These are phyloP conservation scores for Sinapis alba DNA, from an alignment of 441 rosid genomes.

Conservation along the genomic window DNA sequence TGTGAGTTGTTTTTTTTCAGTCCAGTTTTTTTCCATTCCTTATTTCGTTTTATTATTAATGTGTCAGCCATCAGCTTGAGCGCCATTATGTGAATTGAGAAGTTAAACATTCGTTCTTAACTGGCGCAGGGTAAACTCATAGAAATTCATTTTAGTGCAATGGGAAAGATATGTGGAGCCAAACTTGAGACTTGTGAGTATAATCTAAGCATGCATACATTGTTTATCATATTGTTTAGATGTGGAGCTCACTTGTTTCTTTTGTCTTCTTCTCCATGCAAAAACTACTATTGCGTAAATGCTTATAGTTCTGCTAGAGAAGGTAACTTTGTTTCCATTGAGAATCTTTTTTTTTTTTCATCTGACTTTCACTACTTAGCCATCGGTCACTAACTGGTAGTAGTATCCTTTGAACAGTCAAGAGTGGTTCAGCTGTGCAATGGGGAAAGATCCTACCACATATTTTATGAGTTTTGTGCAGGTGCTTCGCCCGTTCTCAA, in stretches of 20 bases:
- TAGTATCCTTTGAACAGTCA: conserved; percentile 64
- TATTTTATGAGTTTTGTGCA: conserved; percentile 94
- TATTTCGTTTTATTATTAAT: not conserved
- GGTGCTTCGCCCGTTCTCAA: conserved; percentile 88
- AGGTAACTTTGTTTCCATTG: conserved; percentile 55
- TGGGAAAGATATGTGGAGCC: conserved; percentile 90
- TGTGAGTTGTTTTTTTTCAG: conserved; percentile 50
- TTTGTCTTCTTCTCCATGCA: conserved; percentile 36
- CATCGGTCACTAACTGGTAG: conserved; percentile 39
- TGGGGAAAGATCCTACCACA: conserved; percentile 94
- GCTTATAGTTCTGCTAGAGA: conserved; percentile 78
- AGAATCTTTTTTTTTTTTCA: conserved; percentile 34
- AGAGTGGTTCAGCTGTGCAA: conserved; percentile 88
- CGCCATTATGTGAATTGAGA: conserved; percentile 6
- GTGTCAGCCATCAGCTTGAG: not conserved
- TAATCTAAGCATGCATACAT: conserved; percentile 12
- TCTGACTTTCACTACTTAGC: conserved; percentile 23
- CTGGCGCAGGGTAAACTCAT: conserved; percentile 69
- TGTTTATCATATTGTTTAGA: conserved; percentile 17
- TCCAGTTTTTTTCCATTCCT: not conserved
- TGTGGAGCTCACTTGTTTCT: conserved; percentile 44
- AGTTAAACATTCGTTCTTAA: not conserved
- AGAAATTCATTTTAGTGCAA: conserved; percentile 79
- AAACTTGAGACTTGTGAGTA: conserved; percentile 89
- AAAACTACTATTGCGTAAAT: conserved; percentile 21